Evolutionary conservation across 2,329 filamentous ascomycete species (phyloP).

Genomic region (Ophiostoma tasmaniense): DNA sequence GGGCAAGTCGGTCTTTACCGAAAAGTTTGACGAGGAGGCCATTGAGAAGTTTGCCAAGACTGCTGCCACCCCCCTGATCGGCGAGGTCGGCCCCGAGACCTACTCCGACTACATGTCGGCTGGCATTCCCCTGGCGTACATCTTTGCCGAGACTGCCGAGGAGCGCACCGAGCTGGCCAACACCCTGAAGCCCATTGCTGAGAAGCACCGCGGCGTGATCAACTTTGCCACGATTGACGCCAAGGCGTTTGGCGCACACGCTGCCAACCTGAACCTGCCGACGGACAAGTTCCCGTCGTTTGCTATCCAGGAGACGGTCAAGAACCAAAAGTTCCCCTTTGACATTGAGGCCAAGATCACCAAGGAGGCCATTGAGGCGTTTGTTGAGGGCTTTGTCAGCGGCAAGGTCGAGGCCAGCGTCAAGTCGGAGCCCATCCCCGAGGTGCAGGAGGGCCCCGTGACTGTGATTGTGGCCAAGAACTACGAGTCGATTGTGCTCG

Average conservation of each 20-base stretch:
- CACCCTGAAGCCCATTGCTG: slow-evolving; percentile 73
- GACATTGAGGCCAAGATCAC: slow-evolving; percentile 76
- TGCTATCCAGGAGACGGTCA: slow-evolving; percentile 88
- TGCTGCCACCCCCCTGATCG: slow-evolving; percentile 79
- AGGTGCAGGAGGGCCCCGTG: slow-evolving; percentile 84
- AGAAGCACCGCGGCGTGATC: slow-evolving; percentile 87
- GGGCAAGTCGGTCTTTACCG: slow-evolving; percentile 76
- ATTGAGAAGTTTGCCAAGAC: slow-evolving; percentile 79
- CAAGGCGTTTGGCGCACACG: slow-evolving; percentile 87
- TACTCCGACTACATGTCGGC: slow-evolving; percentile 92
- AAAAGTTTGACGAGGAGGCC: slow-evolving; percentile 71
- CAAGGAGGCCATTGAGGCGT: slow-evolving; percentile 61
- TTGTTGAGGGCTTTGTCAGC: slow-evolving; percentile 74
- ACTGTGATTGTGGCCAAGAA: slow-evolving; percentile 84
- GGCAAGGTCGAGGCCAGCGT: slow-evolving; percentile 93
- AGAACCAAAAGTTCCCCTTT: slow-evolving; percentile 96
- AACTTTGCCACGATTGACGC: slow-evolving; percentile 99
- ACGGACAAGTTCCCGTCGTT: slow-evolving; percentile 93
- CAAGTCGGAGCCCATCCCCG: slow-evolving; percentile 95
- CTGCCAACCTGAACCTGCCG: slow-evolving; percentile 93
- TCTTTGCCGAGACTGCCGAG: slow-evolving; percentile 88
- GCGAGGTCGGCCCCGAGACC: slow-evolving; percentile 94
- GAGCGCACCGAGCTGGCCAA: slow-evolving; percentile 74
- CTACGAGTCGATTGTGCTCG: slow-evolving; percentile 84
- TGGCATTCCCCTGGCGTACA: slow-evolving; percentile 89